Evolutionary conservation across 306 rosid species (phyloP).

Genomic region (Begonia loranthoides): DNA sequence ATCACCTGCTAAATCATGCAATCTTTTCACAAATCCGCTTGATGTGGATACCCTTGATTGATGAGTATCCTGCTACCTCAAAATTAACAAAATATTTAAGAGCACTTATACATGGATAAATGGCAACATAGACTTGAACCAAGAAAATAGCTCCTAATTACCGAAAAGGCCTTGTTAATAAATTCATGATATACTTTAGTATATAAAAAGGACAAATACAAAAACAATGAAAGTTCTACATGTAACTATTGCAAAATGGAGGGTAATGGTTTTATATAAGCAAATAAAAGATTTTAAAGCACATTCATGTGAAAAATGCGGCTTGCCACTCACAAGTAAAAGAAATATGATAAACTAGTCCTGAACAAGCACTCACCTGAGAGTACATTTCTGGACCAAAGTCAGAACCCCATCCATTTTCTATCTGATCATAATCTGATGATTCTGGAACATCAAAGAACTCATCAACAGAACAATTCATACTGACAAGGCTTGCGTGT

Average conservation of each 20-base stretch:
- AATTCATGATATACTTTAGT: too few relatives aligned
- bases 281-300: too few relatives aligned
- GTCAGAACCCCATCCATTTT: conserved; percentile 44
- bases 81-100: conserved; percentile 2
- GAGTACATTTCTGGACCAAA: conserved; percentile 21
- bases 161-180: too few relatives aligned
- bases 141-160: too few relatives aligned
- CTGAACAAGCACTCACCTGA: conserved; percentile 14
- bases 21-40: conserved; percentile 44
- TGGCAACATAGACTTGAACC: too few relatives aligned
- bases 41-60: conserved; percentile 46
- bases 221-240: too few relatives aligned
- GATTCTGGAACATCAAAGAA: conserved; percentile 77
- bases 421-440: conserved; percentile 31
- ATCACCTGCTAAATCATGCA: conserved; percentile 66
- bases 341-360: not conserved
- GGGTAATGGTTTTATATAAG: too few relatives aligned
- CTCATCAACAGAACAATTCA: conserved; percentile 62
- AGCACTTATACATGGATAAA: too few relatives aligned
- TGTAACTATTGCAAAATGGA: too few relatives aligned
- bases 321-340: not conserved
- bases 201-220: too few relatives aligned
- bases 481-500: conserved; percentile 43
- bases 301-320: not conserved
- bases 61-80: conserved; percentile 23